A percentile compares a stretch with the other conserved stretches of the same genome.
Conservation (phyloP, 306 rosid species). For the Argentina anserina region DNA sequence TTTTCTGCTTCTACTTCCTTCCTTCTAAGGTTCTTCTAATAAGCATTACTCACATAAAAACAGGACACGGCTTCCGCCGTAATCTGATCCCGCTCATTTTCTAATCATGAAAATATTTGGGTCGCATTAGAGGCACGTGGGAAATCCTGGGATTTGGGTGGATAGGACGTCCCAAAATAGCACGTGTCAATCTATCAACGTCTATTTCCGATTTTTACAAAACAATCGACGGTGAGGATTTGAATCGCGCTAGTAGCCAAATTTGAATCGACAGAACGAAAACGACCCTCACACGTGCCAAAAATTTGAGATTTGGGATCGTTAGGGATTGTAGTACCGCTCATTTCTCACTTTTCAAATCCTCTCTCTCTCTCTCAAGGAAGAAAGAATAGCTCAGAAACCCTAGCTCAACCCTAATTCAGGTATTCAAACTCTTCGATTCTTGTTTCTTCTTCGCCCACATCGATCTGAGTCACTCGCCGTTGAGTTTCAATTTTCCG, state of each 20-base stretch:
- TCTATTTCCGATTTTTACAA: not conserved
- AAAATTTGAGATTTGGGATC: not conserved
- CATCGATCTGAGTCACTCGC: not conserved
- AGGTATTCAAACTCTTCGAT: slow-evolving; percentile 2
- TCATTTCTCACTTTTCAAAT: slow-evolving; percentile 32
- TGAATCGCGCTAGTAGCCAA: not conserved
- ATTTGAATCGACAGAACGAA: not conserved
- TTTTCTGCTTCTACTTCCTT: no score
- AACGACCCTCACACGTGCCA: not conserved
- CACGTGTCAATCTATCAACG: not conserved
- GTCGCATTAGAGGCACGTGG: no score
- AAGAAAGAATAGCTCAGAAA: not conserved
- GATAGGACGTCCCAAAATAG: no score
- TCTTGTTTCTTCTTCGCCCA: not conserved
- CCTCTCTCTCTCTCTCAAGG: not conserved
- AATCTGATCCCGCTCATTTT: no score
- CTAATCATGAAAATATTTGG: no score
- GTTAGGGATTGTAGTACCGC: slow-evolving; percentile 31
- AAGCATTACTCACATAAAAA: no score
- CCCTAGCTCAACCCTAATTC: slow-evolving; percentile 15
- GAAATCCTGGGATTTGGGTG: no score
- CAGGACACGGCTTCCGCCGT: no score
- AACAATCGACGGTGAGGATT: not conserved
- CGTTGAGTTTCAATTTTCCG: not conserved
- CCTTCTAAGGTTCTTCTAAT: no score